A percentile compares a stretch with the other conserved stretches of the same genome.
These are phyloP conservation scores for Lichtheimia hyalospora DNA, from an alignment of 371 early-diverging fungal species.

Conservation along the genomic window DNA sequence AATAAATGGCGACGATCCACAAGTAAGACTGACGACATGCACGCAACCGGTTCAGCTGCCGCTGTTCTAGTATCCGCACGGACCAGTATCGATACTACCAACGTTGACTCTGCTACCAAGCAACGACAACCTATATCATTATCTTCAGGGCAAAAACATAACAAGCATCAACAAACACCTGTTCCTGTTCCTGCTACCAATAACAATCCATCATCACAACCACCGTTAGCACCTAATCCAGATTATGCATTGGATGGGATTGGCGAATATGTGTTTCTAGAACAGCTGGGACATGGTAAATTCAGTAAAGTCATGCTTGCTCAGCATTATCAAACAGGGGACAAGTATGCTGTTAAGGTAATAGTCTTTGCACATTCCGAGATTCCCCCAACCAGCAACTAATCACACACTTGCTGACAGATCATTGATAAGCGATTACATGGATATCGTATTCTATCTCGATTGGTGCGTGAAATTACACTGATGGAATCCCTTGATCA, in stretches of 20 bases:
- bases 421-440: constrained; percentile 84
- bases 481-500: constrained; percentile 87
- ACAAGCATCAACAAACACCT: background rate
- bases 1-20: constrained; percentile 36
- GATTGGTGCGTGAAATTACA: constrained; percentile 83
- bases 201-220: constrained; percentile 6
- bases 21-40: constrained; percentile 26
- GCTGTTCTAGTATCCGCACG: constrained; percentile 14
- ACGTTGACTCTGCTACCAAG: background rate
- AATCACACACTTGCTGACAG: constrained; percentile 7
- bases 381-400: background rate
- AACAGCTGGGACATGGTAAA: constrained; percentile 85
- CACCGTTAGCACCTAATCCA: constrained; percentile 44
- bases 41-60: constrained; percentile 12
- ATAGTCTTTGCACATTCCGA: background rate
- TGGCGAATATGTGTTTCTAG: constrained; percentile 81
- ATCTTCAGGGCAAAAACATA: constrained; percentile 3
- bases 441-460: constrained; percentile 74
- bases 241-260: constrained; percentile 57
- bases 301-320: constrained; percentile 89
- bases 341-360: constrained; percentile 61
- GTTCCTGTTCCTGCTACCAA: background rate
- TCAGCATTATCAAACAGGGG: constrained; percentile 70
- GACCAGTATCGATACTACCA: background rate
- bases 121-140: background rate